A percentile compares a stretch with the other conserved stretches of the same genome.
Evolutionary conservation across 2,329 filamentous ascomycete species (phyloP).

Genomic region (Alternaria conjuncta): DNA sequence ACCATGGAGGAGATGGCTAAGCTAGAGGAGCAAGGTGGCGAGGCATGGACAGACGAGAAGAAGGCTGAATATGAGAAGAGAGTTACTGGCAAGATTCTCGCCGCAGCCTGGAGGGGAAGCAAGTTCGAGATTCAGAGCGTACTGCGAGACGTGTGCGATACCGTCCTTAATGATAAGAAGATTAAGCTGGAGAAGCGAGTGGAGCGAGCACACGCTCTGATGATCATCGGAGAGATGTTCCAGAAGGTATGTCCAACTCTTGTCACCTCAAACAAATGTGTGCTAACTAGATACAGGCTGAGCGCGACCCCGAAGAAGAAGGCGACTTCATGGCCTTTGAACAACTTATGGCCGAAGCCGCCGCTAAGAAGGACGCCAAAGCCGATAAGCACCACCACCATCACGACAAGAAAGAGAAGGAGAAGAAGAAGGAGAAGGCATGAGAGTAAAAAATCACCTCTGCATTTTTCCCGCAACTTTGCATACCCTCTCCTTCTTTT

Average conservation of each 20-base stretch:
- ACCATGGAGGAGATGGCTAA: constrained; percentile 99
- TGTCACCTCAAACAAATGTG: background rate
- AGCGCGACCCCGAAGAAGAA: constrained; percentile 91
- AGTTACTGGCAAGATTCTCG: constrained; percentile 97
- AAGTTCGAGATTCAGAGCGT: constrained; percentile 99
- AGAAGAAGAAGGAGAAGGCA: constrained; percentile 35
- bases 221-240: constrained; percentile 89
- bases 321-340: constrained; percentile 99
- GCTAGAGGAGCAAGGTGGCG: constrained; percentile 90
- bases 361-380: constrained; percentile 87
- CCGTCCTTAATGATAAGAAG: constrained; percentile 78
- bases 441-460: constrained; percentile 10
- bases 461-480: background rate
- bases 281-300: constrained; percentile 63
- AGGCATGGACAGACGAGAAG: constrained; percentile 98
- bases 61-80: constrained; percentile 93
- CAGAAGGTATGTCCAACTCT: constrained; percentile 68
- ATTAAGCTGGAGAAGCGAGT: constrained; percentile 83
- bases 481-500: constrained; percentile 8
- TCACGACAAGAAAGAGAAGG: constrained; percentile 44
- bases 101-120: constrained; percentile 92
- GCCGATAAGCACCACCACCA: constrained; percentile 76
- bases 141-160: constrained; percentile 90
- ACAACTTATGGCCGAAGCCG: constrained; percentile 94
- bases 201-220: constrained; percentile 87